Percentiles rank a stretch among this genome's conserved stretches.
These are phyloP conservation scores for Scedosporium aurantiacum DNA, from an alignment of 2,329 filamentous ascomycete genomes.

Conservation along the genomic window DNA sequence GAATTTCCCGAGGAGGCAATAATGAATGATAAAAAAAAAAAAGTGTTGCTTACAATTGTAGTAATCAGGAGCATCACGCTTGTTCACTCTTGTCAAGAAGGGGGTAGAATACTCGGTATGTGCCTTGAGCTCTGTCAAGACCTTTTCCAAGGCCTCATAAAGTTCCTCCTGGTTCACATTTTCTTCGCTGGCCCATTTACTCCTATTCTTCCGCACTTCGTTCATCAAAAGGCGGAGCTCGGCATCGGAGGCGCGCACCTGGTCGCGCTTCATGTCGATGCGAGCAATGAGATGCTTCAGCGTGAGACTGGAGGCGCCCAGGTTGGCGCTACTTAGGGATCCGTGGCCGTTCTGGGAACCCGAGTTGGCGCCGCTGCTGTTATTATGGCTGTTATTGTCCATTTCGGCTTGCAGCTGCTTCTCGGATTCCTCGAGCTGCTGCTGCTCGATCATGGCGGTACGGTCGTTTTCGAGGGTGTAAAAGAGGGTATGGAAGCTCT, in stretches of 20 bases:
- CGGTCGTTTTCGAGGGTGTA: conserved; percentile 92
- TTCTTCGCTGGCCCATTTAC: conserved; percentile 98
- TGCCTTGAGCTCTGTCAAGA: conserved; percentile 91
- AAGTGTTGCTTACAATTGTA: conserved; percentile 58
- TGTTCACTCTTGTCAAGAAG: conserved; percentile 89
- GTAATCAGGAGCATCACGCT: conserved; percentile 93
- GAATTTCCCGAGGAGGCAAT: neutral
- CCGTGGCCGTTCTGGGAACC: conserved; percentile 44
- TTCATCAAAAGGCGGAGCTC: conserved; percentile 90
- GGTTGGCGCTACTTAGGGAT: conserved; percentile 82
- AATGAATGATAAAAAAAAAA: conserved; percentile 6
- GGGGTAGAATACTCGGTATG: conserved; percentile 97
- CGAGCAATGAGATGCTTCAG: conserved; percentile 93
- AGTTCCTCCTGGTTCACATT: conserved; percentile 95
- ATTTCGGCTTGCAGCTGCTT: conserved; percentile 94
- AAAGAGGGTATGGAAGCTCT: conserved; percentile 86
- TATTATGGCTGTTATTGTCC: conserved; percentile 48
- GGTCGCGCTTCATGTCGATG: conserved; percentile 84
- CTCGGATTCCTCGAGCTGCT: conserved; percentile 92
- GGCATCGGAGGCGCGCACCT: conserved; percentile 84
- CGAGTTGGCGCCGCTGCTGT: conserved; percentile 43
- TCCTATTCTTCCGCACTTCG: conserved; percentile 93
- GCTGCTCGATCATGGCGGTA: conserved; percentile 94
- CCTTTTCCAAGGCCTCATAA: conserved; percentile 94
- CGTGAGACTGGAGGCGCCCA: conserved; percentile 90